Base-by-base conservation (phyloP, 2,329 filamentous ascomycete species). In the Hymenoscyphus occultus region DNA sequence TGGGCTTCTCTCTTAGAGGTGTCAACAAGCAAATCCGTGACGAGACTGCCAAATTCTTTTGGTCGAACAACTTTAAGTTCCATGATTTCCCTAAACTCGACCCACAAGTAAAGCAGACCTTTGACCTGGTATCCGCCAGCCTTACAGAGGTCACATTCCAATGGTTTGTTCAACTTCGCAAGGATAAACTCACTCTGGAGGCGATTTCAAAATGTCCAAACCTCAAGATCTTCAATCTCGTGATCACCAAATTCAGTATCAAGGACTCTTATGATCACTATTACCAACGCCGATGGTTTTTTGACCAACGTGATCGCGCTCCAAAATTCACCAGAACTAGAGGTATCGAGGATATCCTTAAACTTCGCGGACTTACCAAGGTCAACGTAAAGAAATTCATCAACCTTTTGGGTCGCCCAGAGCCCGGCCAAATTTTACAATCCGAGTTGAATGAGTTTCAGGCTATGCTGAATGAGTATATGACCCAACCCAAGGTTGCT, bases 21-120 rank as follows among this genome's bases (percentile, higher is more conserved):
- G 64, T 65, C 28, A 68, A 63, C 51, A 67, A 65, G 54, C 39
- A 56, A 10, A 63, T 71, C 10, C 61, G 67, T 14, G 16, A 54
- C 22, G 70, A 72, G 62, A 62, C 62, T 2, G 9, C n/a, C 3
- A 39, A 60, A 3, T 65, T 71, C 54, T 71, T 71, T 51, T 69
- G 62, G 54, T 57, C 63, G n/a, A 72, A 71, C 35, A 66, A 48
- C 12, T 71, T 71, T 31, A n/a, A 39, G 2, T 39, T 69, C 3
- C 5, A 3, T 12, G 28, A 56, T 14, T 28, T 39, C 5, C 51
- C 39, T 56, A 39, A 57, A 39, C 19, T 31, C 54, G 3, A 19
- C 40, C 31, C 45, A 32, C 13, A 54, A 10, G 13, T 4, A 28
- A 5, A 7, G 10, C 19, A 28, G 12, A 54, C 42, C 1, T 40